Evolutionary conservation across 2,329 filamentous ascomycete species (phyloP).

Genomic region (Hypoxylon sp.): DNA sequence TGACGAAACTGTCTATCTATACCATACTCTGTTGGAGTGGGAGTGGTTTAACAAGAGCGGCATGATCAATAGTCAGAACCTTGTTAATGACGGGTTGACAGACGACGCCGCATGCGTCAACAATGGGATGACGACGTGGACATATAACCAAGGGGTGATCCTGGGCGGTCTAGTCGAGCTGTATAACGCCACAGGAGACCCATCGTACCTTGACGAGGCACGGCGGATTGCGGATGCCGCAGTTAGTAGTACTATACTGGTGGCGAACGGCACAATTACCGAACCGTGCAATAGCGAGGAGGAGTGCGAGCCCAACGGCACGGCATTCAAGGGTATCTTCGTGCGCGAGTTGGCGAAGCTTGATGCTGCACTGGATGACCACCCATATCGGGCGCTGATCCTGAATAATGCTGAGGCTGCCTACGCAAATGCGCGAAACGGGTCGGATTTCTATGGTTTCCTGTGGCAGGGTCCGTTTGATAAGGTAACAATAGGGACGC

Average conservation of each 20-base stretch:
- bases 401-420: conserved; percentile 67
- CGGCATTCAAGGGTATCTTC: conserved; percentile 76
- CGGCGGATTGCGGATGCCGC: conserved; percentile 52
- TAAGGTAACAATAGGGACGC: conserved; percentile 63
- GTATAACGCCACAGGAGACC: conserved; percentile 56
- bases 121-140: conserved; percentile 59
- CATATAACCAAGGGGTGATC: conserved; percentile 71
- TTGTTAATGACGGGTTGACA: conserved; percentile 63
- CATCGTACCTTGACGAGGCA: conserved; percentile 45
- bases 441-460: conserved; percentile 60
- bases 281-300: conserved; percentile 58
- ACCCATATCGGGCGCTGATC: conserved; percentile 63
- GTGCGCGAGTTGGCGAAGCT: conserved; percentile 69
- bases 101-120: conserved; percentile 51
- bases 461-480: conserved; percentile 68
- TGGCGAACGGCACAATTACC: conserved; percentile 59
- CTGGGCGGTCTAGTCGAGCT: conserved; percentile 71
- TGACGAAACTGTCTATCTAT: conserved; percentile 55
- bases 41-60: conserved; percentile 60
- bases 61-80: conserved; percentile 58
- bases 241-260: conserved; percentile 55
- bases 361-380: conserved; percentile 61
- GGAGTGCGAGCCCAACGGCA: conserved; percentile 55
- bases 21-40: conserved; percentile 61
- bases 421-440: conserved; percentile 64